Evolutionary conservation across 345 rosid genomes (phyloP).

Genomic region (Ceriops tagal): DNA sequence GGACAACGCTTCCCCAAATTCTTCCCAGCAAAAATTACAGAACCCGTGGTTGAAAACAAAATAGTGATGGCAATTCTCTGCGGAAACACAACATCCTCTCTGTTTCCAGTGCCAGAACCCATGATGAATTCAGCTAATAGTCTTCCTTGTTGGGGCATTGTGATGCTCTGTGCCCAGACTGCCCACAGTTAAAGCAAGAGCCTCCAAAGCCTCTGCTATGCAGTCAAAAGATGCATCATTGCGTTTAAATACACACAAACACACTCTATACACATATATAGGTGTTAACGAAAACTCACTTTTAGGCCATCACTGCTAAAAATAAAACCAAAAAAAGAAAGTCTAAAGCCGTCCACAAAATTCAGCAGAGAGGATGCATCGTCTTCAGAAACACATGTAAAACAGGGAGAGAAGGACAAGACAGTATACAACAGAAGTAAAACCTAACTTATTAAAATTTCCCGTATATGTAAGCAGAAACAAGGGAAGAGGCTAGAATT

Average conservation of each 20-base stretch:
- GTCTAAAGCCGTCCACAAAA: too few relatives aligned
- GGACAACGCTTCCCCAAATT: neutral
- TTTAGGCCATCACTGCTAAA: too few relatives aligned
- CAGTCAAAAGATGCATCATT: slow-evolving; percentile 5
- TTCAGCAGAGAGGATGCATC: too few relatives aligned
- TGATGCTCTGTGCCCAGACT: slow-evolving; percentile 78
- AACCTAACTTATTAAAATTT: neutral
- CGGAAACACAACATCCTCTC: neutral
- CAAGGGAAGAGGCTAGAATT: neutral
- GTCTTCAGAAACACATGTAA: too few relatives aligned
- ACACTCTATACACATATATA: neutral
- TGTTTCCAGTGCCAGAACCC: neutral
- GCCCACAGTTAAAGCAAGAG: slow-evolving; percentile 75
- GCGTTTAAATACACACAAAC: neutral
- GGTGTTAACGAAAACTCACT: neutral
- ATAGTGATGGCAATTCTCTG: slow-evolving; percentile 9
- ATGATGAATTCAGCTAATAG: slow-evolving; percentile 25
- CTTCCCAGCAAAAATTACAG: neutral
- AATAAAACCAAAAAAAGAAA: too few relatives aligned
- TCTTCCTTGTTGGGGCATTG: slow-evolving; percentile 65
- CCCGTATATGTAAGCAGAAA: neutral
- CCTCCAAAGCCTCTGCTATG: slow-evolving; percentile 71
- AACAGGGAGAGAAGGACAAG: too few relatives aligned
- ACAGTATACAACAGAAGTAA: neutral
- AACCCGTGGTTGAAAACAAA: slow-evolving; percentile 6